These are phyloP conservation scores for Begonia masoniana DNA, from an alignment of 306 rosid genomes.

Conservation along the genomic window DNA sequence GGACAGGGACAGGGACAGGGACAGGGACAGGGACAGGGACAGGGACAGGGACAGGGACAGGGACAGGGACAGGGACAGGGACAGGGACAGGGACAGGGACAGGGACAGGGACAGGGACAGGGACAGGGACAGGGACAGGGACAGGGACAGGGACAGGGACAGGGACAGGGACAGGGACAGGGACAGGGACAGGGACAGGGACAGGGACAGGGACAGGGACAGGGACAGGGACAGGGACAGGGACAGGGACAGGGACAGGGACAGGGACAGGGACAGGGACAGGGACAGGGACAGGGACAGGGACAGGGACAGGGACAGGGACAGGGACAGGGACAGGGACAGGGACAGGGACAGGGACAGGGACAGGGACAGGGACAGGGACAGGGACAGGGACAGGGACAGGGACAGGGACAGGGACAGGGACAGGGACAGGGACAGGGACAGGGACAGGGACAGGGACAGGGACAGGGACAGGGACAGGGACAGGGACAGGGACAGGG, in stretches of 20 bases:
- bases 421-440: constrained; percentile 32
- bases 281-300: constrained; percentile 35
- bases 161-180: constrained; percentile 42
- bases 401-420: constrained; percentile 38
- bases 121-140: constrained; percentile 37
- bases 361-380: constrained; percentile 40
- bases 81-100: constrained; percentile 39
- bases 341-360: constrained; percentile 42
- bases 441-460: constrained; percentile 39
- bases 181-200: constrained; percentile 40
- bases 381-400: constrained; percentile 39
- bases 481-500: constrained; percentile 37
- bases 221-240: constrained; percentile 38
- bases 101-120: constrained; percentile 35
- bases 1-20: constrained; percentile 40
- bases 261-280: constrained; percentile 39
- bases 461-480: constrained; percentile 35
- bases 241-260: constrained; percentile 32
- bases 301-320: constrained; percentile 37
- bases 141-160: constrained; percentile 34
- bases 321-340: constrained; percentile 34
- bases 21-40: constrained; percentile 39
- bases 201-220: constrained; percentile 39
- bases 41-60: constrained; percentile 38
- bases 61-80: constrained; percentile 32